Evolutionary conservation across 257 asterid species (phyloP).

Genomic region (Agastache rugosa): DNA sequence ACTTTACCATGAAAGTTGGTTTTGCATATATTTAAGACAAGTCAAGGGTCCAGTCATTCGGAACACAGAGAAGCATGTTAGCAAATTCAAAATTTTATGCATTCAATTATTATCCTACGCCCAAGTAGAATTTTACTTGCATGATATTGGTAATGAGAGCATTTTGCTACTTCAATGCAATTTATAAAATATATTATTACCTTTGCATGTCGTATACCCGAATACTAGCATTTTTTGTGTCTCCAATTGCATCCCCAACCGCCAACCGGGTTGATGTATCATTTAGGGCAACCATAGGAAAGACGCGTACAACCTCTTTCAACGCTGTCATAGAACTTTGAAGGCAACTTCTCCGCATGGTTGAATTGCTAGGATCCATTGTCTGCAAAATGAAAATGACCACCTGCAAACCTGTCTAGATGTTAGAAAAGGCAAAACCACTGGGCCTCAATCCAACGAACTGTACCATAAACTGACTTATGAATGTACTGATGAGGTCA

Average conservation of each 20-base stretch:
- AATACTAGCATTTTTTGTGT: conserved; percentile 65
- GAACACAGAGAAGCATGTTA: not conserved
- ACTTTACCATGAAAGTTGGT: conserved; percentile 11
- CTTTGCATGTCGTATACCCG: conserved; percentile 96
- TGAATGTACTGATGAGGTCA: conserved; percentile 24
- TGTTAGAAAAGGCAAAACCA: conserved; percentile 56
- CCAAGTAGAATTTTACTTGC: conserved; percentile 16
- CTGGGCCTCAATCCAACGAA: conserved; percentile 25
- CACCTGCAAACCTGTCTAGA: conserved; percentile 95
- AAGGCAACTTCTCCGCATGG: conserved; percentile 81
- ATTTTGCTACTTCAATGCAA: conserved; percentile 21
- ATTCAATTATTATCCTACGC: conserved; percentile 17
- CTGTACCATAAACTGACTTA: conserved; percentile 19
- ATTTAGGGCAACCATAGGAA: conserved; percentile 90
- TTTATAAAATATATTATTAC: conserved; percentile 43
- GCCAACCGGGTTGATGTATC: conserved; percentile 80
- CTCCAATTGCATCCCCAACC: conserved; percentile 94
- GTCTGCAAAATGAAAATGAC: conserved; percentile 85
- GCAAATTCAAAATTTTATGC: not conserved
- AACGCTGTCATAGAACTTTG: conserved; percentile 75
- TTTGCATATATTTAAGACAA: conserved; percentile 19
- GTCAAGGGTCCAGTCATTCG: not conserved
- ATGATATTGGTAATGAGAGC: conserved; percentile 18
- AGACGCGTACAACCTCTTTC: conserved; percentile 82
- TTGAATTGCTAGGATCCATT: conserved; percentile 92